Base-by-base conservation (phyloP, 1,284 basidiomycete genomes). In the Grifola frondosa region DNA sequence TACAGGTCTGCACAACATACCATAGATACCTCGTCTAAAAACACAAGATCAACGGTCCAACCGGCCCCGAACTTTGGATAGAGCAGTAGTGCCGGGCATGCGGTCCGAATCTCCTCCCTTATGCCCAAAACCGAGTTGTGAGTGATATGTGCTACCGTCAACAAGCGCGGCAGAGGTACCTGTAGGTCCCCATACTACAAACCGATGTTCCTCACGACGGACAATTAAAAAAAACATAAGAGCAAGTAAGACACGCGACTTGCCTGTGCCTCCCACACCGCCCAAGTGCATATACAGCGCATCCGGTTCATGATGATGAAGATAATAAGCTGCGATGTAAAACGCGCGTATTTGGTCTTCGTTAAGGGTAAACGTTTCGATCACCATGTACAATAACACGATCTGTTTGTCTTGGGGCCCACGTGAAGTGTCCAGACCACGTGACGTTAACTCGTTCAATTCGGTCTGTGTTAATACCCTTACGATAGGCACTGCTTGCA, bases 11-110 rank as follows among this genome's bases (percentile, higher is more conserved):
- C 8, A 20, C 37, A 40, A 3, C 32, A 40, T 2, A 46, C 24
- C 42, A 44, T 38, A 3, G 37, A 39, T 7, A 44, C 22, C 23
- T 43, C 42, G 16, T 43, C 42, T 8, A 43, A 20, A 19, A 43
- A 43, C 7, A 43, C 16, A 12, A 37, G 13, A 13, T 37, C 35
- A 10, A 43, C 42, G 16, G 17, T 30, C 12, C 1, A 43, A 17
- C 1, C 29, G 20, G n/a, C 22, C 28, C 3, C 35, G 21, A 3
- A 43, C 11, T 43, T 43, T 23, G n/a, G n/a, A n/a, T 40, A n/a
- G n/a, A n/a, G n/a, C n/a, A n/a, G n/a, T n/a, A n/a, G n/a, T n/a
- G n/a, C n/a, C n/a, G n/a, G n/a, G n/a, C n/a, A n/a, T n/a, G n/a
- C n/a, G n/a, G n/a, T n/a, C n/a, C n/a, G n/a, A n/a, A n/a, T n/a